A percentile compares a stretch with the other conserved stretches of the same genome.
phyloP scores from a whole-genome alignment of 306 rosid genomes.

The Glycine latifolia region DNA sequence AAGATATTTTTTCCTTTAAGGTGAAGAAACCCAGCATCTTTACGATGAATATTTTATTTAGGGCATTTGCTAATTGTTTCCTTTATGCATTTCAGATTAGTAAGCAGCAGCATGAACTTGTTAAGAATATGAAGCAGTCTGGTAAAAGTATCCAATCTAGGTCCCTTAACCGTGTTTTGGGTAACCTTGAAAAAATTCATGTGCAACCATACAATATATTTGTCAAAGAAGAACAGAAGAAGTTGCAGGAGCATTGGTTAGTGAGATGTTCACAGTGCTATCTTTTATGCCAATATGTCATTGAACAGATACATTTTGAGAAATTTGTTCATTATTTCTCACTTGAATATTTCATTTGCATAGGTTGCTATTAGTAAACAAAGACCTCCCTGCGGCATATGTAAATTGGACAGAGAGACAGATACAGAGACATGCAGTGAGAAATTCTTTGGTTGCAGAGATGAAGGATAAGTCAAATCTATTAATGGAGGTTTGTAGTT shows the following conservation, averaged over 20 bases:
- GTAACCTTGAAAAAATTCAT: conserved; percentile 68
- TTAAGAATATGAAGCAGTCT: conserved; percentile 89
- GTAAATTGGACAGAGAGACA: conserved; percentile 66
- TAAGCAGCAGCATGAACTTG: conserved; percentile 87
- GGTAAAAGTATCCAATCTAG: conserved; percentile 78
- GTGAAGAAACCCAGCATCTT: conserved; percentile 12
- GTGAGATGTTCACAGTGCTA: conserved; percentile 46
- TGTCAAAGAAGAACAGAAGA: conserved; percentile 87
- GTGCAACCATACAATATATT: conserved; percentile 88
- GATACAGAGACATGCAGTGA: conserved; percentile 57
- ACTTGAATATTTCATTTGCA: conserved; percentile 45
- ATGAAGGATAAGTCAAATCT: conserved; percentile 57
- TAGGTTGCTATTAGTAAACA: conserved; percentile 80
- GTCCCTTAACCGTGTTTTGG: conserved; percentile 88
- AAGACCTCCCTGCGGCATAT: conserved; percentile 77
- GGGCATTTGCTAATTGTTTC: conserved; percentile 46
- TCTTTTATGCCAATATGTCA: conserved; percentile 19
- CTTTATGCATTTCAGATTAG: conserved; percentile 74
- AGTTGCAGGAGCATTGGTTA: conserved; percentile 90
- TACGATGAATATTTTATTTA: background rate
- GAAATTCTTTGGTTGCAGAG: conserved; percentile 65
- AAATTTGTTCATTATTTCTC: conserved; percentile 17
- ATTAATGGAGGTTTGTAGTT: conserved; percentile 61
- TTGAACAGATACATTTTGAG: conserved; percentile 21
- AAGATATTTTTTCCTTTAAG: conserved; percentile 27